phyloP scores from a whole-genome alignment of 495 filamentous ascomycete species.

The Penicillium egyptiacum region DNA sequence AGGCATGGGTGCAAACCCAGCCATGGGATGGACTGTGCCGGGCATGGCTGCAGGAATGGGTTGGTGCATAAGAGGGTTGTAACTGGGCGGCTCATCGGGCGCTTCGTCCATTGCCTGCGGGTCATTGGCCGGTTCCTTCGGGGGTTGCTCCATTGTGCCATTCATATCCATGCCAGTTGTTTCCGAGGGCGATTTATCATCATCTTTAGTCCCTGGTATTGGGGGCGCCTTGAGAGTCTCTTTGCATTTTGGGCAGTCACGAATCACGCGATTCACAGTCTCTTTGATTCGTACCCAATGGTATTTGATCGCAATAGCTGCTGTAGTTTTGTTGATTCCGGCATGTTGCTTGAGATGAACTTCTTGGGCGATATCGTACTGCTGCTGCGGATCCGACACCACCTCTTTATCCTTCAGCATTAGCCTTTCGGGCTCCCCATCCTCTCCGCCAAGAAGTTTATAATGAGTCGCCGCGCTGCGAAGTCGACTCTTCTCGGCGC shows the following conservation, averaged over 20 bases:
- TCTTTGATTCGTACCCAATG: conserved; percentile 99
- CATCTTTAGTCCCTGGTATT: conserved; percentile 30
- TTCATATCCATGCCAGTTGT: conserved; percentile 23
- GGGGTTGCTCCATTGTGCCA: conserved; percentile 20
- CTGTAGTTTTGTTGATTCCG: conserved; percentile 98
- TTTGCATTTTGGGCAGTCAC: conserved; percentile 88
- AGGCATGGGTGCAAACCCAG: conserved; percentile 42
- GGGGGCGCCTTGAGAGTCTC: conserved; percentile 63
- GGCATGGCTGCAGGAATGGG: conserved; percentile 30
- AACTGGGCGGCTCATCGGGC: conserved; percentile 28
- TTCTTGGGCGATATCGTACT: conserved; percentile 82
- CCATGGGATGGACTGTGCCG: conserved; percentile 37
- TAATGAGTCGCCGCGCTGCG: conserved; percentile 95
- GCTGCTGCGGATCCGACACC: conserved; percentile 82
- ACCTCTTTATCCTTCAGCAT: conserved; percentile 99
- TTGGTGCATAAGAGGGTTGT: conserved; percentile 39
- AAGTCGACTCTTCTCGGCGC: conserved; percentile 91
- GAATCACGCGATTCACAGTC: conserved; percentile 91
- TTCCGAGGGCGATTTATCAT: conserved; percentile 28
- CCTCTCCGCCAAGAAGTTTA: conserved; percentile 59
- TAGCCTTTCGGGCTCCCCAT: conserved; percentile 65
- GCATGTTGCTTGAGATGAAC: conserved; percentile 79
- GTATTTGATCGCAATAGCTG: conserved; percentile 87
- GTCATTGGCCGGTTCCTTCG: conserved; percentile 23
- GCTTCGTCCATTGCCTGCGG: conserved; percentile 38